These are phyloP conservation scores for Lichtheimia corymbifera DNA, from an alignment of 371 early-diverging fungal species.

Conservation along the genomic window DNA sequence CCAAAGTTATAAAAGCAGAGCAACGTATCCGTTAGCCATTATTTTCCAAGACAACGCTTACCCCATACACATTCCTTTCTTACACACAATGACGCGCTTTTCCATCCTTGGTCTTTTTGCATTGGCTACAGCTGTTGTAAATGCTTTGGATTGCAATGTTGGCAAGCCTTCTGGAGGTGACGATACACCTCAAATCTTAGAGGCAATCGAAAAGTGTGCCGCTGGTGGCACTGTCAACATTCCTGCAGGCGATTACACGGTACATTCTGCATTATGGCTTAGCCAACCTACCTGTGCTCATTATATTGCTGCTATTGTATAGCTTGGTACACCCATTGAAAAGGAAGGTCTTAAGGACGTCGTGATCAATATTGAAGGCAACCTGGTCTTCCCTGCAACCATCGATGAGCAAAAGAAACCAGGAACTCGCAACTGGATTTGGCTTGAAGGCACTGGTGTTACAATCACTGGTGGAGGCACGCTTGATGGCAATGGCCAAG, in stretches of 20 bases:
- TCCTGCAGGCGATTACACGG: slow-evolving; percentile 12
- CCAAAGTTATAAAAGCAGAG: too few species aligned
- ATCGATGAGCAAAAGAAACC: slow-evolving; percentile 12
- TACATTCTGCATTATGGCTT: background rate
- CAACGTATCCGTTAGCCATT: too few species aligned
- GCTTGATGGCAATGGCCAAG: slow-evolving; percentile 17
- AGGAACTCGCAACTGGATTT: slow-evolving; percentile 10
- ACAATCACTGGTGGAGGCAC: slow-evolving; percentile 10
- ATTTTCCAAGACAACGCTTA: too few species aligned
- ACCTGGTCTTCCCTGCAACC: slow-evolving; percentile 2
- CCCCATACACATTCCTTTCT: too few species aligned
- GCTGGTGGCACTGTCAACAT: slow-evolving; percentile 12
- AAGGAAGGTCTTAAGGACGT: slow-evolving; percentile 4
- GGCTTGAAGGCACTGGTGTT: slow-evolving; percentile 15
- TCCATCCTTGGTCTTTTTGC: too few species aligned
- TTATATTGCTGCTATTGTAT: background rate
- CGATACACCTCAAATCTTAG: slow-evolving; percentile 13
- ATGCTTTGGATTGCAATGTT: slow-evolving; percentile 9
- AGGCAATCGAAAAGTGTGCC: slow-evolving; percentile 10
- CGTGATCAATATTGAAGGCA: slow-evolving; percentile 8
- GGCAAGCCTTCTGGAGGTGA: slow-evolving; percentile 7
- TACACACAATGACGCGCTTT: too few species aligned
- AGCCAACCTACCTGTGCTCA: background rate
- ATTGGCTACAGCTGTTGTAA: background rate
- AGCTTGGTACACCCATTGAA: slow-evolving; percentile 9